Percentiles rank a stretch among this genome's conserved stretches.
These are phyloP conservation scores for Chrysoporthe puriensis DNA, from an alignment of 2,329 filamentous ascomycete genomes.

Conservation along the genomic window DNA sequence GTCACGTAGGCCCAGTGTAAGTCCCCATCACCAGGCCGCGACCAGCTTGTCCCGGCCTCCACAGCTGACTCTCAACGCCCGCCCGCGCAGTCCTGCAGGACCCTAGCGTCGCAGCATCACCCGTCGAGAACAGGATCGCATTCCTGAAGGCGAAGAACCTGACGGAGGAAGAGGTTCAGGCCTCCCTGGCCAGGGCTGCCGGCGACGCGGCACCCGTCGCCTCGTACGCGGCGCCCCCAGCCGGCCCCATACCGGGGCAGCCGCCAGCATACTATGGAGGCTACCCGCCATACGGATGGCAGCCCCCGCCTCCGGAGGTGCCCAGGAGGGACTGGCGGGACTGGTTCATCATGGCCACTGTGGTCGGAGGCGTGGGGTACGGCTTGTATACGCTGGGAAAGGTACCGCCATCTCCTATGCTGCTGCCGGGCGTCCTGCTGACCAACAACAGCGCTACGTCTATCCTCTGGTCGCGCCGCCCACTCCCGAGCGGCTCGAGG, in stretches of 20 bases:
- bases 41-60: not conserved
- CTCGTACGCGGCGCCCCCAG: conserved; percentile 47
- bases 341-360: conserved; percentile 99
- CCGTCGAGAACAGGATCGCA: conserved; percentile 89
- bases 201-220: conserved; percentile 53
- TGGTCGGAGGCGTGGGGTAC: conserved; percentile 86
- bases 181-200: conserved; percentile 76
- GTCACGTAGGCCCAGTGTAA: conserved; percentile 47
- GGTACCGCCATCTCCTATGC: conserved; percentile 48
- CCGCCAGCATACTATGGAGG: conserved; percentile 49
- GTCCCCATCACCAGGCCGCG: conserved; percentile 31
- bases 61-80: conserved; percentile 8
- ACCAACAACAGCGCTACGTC: conserved; percentile 73
- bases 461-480: conserved; percentile 89
- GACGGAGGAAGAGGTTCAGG: conserved; percentile 91
- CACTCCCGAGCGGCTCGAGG: conserved; percentile 88
- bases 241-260: conserved; percentile 48
- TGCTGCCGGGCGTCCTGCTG: not conserved
- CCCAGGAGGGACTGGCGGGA: conserved; percentile 94
- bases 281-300: conserved; percentile 58
- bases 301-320: conserved; percentile 57
- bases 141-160: conserved; percentile 97
- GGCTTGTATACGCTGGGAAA: conserved; percentile 87
- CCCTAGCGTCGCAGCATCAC: conserved; percentile 84
- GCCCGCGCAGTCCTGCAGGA: conserved; percentile 82